These are phyloP conservation scores for Canavalia ensiformis DNA, from an alignment of 306 rosid genomes.

Conservation along the genomic window DNA sequence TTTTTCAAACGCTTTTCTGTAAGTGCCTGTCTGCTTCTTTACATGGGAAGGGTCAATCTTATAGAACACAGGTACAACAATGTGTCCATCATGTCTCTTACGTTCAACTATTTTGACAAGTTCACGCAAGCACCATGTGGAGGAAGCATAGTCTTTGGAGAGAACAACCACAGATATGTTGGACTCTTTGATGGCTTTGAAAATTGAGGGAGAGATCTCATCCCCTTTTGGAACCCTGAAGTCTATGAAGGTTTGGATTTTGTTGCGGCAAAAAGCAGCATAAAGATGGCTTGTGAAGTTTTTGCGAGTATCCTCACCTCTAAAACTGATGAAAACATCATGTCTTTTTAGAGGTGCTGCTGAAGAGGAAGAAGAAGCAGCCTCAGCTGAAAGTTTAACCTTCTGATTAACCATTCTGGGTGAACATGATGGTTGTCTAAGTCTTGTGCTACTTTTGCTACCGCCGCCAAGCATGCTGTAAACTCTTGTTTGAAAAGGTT, in stretches of 20 bases:
- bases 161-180: conserved; percentile 34
- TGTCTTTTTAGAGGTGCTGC: conserved; percentile 3
- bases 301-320: conserved; percentile 42
- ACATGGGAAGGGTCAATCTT: conserved; percentile 41
- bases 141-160: conserved; percentile 37
- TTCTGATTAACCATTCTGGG: neutral
- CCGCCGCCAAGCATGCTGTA: neutral
- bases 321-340: conserved; percentile 41
- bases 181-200: conserved; percentile 37
- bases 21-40: conserved; percentile 33
- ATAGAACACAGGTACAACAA: conserved; percentile 42
- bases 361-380: neutral
- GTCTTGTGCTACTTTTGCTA: conserved; percentile 27
- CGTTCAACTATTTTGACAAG: conserved; percentile 26
- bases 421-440: conserved; percentile 31
- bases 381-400: neutral
- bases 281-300: conserved; percentile 42
- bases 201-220: conserved; percentile 7
- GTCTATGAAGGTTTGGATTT: conserved; percentile 42
- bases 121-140: conserved; percentile 43
- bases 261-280: conserved; percentile 6
- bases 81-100: conserved; percentile 1
- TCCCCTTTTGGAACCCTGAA: conserved; percentile 33
- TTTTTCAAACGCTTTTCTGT: conserved; percentile 30
- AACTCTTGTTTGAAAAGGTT: neutral